phyloP scores from a whole-genome alignment of 78 protist species.

The Chrysochromulina parva region DNA sequence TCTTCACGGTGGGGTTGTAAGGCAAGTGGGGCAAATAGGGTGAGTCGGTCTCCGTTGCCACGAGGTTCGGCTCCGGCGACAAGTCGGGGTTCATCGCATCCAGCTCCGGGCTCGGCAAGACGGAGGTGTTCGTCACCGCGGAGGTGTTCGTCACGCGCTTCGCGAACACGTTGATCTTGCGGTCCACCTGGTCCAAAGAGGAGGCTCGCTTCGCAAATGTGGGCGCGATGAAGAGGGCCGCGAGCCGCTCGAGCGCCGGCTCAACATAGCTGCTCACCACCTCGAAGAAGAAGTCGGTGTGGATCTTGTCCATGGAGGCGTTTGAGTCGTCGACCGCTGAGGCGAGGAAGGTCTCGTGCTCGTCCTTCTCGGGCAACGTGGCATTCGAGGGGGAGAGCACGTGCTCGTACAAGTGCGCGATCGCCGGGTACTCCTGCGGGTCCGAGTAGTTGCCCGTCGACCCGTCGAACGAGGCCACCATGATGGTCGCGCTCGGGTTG shows the following conservation, averaged over 20 bases:
- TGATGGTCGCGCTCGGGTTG: constrained; percentile 2
- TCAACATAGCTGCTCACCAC: not conserved
- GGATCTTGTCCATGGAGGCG: constrained; percentile 41
- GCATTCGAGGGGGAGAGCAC: constrained; percentile 54
- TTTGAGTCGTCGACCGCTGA: not conserved
- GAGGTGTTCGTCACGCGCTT: no score
- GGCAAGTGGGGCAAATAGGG: no score
- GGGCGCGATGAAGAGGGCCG: constrained; percentile 27
- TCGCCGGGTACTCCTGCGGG: constrained; percentile 62
- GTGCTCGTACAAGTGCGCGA: constrained; percentile 82
- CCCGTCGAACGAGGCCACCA: constrained; percentile 31
- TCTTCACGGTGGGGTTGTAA: no score
- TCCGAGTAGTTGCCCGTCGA: not conserved
- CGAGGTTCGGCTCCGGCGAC: no score
- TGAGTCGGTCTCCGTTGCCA: no score
- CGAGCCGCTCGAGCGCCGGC: constrained; percentile 3
- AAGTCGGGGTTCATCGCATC: no score
- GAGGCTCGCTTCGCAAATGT: no score
- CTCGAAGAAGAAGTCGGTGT: constrained; percentile 60
- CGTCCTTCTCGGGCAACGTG: not conserved
- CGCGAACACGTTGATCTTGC: no score
- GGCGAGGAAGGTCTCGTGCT: not conserved
- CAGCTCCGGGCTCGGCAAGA: no score
- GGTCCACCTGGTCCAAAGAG: no score
- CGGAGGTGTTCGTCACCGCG: no score